Conservation (phyloP, 352 stramenopile genomes). For the Thalassiosira exigua region DNA sequence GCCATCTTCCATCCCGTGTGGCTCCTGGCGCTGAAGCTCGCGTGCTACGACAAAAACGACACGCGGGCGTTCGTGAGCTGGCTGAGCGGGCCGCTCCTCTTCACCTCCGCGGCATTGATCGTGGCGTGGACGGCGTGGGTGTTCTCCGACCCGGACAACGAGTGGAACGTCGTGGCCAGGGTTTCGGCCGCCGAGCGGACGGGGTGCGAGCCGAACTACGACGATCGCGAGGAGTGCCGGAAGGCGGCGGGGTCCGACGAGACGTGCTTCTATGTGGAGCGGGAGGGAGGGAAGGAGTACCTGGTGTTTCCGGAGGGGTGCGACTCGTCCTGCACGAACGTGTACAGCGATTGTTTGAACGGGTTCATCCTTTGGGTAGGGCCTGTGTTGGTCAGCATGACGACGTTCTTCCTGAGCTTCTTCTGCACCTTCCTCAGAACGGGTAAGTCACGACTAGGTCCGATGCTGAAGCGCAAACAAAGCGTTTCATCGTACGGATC, state of each 20-base stretch:
- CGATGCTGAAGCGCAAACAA: not conserved
- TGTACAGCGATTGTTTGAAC: constrained; percentile 63
- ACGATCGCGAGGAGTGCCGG: constrained; percentile 45
- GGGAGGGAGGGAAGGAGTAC: constrained; percentile 18
- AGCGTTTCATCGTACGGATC: not conserved
- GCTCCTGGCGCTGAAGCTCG: constrained; percentile 55
- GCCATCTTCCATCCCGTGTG: constrained; percentile 57
- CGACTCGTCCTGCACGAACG: constrained; percentile 39
- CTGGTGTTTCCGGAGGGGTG: constrained; percentile 50
- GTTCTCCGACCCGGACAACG: constrained; percentile 43
- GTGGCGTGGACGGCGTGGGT: constrained; percentile 54
- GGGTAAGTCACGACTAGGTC: constrained; percentile 21
- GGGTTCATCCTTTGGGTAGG: constrained; percentile 65
- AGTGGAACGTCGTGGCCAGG: constrained; percentile 58
- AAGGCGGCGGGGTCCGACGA: constrained; percentile 33
- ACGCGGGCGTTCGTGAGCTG: constrained; percentile 59
- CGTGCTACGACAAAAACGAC: constrained; percentile 44
- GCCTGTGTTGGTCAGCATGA: constrained; percentile 58
- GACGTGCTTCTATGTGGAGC: constrained; percentile 48
- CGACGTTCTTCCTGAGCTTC: constrained; percentile 64
- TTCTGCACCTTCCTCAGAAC: constrained; percentile 66
- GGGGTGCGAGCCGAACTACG: constrained; percentile 52
- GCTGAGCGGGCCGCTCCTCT: constrained; percentile 55
- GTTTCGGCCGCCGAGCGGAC: constrained; percentile 46
- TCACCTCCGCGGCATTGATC: constrained; percentile 13